phyloP scores from a whole-genome alignment of 176 grass and related monocot genomes.

The Canna indica region DNA sequence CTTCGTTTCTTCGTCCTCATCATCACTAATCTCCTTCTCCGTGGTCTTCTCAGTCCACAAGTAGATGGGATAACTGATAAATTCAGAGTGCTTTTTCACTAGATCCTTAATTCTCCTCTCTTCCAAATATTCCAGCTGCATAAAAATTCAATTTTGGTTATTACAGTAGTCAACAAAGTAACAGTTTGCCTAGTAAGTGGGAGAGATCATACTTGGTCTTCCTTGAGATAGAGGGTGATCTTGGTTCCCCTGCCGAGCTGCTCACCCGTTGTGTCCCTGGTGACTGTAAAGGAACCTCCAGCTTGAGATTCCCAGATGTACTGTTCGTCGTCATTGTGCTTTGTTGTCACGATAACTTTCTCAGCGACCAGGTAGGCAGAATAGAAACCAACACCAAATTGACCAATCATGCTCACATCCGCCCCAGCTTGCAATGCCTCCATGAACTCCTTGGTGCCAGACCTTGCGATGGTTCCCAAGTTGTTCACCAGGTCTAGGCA shows the following conservation, averaged over 20 bases:
- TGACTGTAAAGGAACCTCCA: slow-evolving; percentile 2
- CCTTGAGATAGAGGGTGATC: slow-evolving; percentile 15
- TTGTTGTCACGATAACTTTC: slow-evolving; percentile 12
- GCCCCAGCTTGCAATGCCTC: slow-evolving; percentile 11
- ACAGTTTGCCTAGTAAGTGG: not conserved
- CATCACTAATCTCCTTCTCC: slow-evolving; percentile 8
- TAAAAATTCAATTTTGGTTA: not conserved
- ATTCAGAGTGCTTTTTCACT: slow-evolving; percentile 11
- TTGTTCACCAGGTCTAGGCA: slow-evolving; percentile 11
- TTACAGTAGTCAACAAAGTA: not conserved
- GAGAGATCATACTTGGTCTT: not conserved
- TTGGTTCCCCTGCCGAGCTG: slow-evolving; percentile 16
- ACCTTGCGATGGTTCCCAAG: slow-evolving; percentile 14
- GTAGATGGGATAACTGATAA: slow-evolving; percentile 14
- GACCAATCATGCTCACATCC: slow-evolving; percentile 18
- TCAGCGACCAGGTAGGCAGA: slow-evolving; percentile 11
- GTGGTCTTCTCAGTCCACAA: slow-evolving; percentile 8
- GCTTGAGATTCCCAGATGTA: slow-evolving; percentile 13
- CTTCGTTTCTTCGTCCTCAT: slow-evolving; percentile 4
- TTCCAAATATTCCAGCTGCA: slow-evolving; percentile 2
- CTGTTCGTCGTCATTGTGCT: slow-evolving; percentile 16
- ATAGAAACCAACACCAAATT: slow-evolving; percentile 13
- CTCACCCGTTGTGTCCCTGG: not conserved
- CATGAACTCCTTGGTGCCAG: slow-evolving; percentile 15
- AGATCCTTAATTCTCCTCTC: slow-evolving; percentile 16